Base-by-base conservation (phyloP, 176 grass and related monocot species). In the Oryza meyeriana region DNA sequence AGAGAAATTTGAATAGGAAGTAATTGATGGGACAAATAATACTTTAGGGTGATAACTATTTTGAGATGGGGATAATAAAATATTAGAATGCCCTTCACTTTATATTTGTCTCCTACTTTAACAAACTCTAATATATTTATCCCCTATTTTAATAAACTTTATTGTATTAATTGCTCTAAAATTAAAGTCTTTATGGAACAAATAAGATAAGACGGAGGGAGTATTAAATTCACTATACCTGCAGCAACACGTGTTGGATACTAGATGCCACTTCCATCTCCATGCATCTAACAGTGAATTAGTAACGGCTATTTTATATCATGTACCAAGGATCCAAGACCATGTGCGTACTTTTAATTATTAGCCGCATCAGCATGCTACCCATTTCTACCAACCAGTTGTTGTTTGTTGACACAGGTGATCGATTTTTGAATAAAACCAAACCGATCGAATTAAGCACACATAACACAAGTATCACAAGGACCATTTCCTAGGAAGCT, bases 401-500 rank as follows among this genome's bases (percentile, higher is more conserved):
- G 39, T 12, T 74, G 29, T 50, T 48, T 74, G 13, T 79, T 26
- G 64, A 55, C 64, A 17, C 20, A 18, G 16, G 16, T 55, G 50
- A 55, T 9, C 28, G 8, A 29, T 18, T 47, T 10, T 45, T 47
- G 45, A 16, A 22, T 36, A 6, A 30, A 52, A 26, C 39, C 12
- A 9, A 79, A 79, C 5, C 4, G 28, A 64, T 63, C 16, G 16
- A 85, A 45, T 29, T 14, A 35, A 8, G 3, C 28, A 24, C 6
- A 28, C 42, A 44, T 32, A 39, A 68, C 52, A 58, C 52, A 58
- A 76, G 17, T 57, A 69, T 61, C 31, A 12, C 50, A 47, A 28
- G 14, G 31, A 13, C 28, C 52, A 6, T 78, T 70, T 78, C 52
- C 8, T 35, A 35, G 2, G 74, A 85, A 85, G 52, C 66, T 85